Conservation (phyloP, 139 green algal genomes). For the Gonium pectorale region DNA sequence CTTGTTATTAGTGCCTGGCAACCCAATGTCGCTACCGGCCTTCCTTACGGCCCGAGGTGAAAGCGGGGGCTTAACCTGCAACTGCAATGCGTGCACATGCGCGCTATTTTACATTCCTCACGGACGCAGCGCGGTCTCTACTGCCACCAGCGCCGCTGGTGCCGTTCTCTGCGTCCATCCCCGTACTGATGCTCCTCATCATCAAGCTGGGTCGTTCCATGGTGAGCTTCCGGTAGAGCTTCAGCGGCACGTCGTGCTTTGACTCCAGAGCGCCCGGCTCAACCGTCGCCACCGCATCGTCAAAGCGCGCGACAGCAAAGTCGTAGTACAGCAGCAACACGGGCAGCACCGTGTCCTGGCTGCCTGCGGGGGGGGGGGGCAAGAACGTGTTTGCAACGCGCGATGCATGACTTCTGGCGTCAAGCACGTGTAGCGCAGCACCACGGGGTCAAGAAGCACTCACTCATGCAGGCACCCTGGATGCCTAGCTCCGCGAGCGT, state of each 20-base stretch:
- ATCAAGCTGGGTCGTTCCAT: too few species aligned
- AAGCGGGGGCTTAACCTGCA: too few species aligned
- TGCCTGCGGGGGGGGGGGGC: neutral
- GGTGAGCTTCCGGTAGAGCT: slow-evolving; percentile 34
- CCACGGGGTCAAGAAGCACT: neutral
- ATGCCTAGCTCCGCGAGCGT: slow-evolving; percentile 23
- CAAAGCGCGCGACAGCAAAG: slow-evolving; percentile 10
- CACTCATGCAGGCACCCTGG: slow-evolving; percentile 20
- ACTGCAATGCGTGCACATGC: too few species aligned
- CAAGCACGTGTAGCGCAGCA: neutral
- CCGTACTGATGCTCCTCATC: too few species aligned
- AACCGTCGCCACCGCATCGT: slow-evolving; percentile 29
- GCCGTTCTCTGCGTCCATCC: too few species aligned
- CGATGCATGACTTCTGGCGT: neutral
- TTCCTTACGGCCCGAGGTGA: too few species aligned
- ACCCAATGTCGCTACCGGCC: too few species aligned
- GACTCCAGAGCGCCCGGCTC: slow-evolving; percentile 10
- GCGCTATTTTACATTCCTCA: too few species aligned
- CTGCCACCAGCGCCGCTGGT: too few species aligned
- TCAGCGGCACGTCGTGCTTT: slow-evolving; percentile 25
- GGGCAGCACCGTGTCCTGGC: neutral
- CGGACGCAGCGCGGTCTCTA: too few species aligned
- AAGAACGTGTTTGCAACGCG: neutral
- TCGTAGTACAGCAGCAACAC: slow-evolving; percentile 39
- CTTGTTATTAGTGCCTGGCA: too few species aligned